Conservation (phyloP, 805 yeast species). For the Ogataea corticis region DNA sequence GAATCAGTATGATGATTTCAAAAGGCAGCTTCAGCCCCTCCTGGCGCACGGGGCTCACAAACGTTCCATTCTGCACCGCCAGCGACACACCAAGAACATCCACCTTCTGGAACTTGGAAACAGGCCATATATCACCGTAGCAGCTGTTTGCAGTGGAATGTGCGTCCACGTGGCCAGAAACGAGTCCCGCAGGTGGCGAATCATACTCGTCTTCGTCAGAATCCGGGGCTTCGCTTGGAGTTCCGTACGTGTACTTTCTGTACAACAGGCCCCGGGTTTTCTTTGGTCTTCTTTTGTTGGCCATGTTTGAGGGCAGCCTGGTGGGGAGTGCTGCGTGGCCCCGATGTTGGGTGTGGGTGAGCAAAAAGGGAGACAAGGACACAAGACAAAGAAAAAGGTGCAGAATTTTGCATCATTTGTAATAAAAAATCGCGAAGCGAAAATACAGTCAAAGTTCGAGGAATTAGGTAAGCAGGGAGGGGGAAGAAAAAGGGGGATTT, state of each 20-base stretch:
- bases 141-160: conserved; percentile 2
- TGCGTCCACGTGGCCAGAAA: not conserved
- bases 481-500: no score
- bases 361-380: not conserved
- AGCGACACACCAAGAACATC: conserved; percentile 42
- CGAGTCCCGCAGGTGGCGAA: not conserved
- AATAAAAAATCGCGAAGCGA: not conserved
- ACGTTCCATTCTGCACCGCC: conserved; percentile 27
- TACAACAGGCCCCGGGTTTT: conserved; percentile 74
- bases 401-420: not conserved
- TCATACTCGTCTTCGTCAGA: conserved; percentile 28
- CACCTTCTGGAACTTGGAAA: conserved; percentile 49
- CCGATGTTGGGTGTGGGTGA: not conserved
- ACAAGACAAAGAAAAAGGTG: not conserved
- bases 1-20: conserved; percentile 47
- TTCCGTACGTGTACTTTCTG: conserved; percentile 65
- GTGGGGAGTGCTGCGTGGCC: not conserved
- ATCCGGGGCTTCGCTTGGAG: conserved; percentile 29
- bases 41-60: conserved; percentile 29
- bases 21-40: conserved; percentile 42
- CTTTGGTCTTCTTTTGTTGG: conserved; percentile 84
- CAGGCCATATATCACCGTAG: conserved; percentile 44
- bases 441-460: no score
- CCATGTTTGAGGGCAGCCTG: conserved; percentile 46
- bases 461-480: no score